Base-by-base conservation (phyloP, 108 stramenopile species). In the Conticribra weissflogii region DNA sequence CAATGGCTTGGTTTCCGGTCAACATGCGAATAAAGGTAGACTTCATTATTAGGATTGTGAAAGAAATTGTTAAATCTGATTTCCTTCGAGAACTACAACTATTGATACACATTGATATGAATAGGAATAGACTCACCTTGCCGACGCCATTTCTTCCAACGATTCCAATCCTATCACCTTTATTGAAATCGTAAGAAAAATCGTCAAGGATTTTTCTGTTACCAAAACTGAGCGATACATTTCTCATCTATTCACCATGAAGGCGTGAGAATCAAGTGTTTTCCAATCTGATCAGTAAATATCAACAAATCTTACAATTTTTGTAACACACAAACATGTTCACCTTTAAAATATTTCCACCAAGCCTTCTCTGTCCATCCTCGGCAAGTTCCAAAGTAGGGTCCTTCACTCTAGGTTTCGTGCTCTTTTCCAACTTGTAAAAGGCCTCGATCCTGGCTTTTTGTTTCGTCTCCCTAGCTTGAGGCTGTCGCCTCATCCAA, bases 401-500 rank as follows among this genome's bases (percentile, higher is more conserved):
- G 63, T 91, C 92, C 16, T 64, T 74, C 15, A 85, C 85, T 41
- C 84, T 56, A 15, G 92, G 92, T 54, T 91, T 91, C 24, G 88
- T 89, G 0, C 88, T 81, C 67, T 81, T 76, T 68, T 94, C 84
- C 15, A 94, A 68, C 59, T 89, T 89, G 77, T 94, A 89, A 65
- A 91, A 94, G 28, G 89, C 88, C 29, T 94, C 89, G 15, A 69
- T 44, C 29, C 73, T 74, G 14, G 78, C 81, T 19, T 75, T 74
- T 30, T 79, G 78, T 32, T 83, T 83, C 31, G 72, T 83, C 41
- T 81, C 52, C 36, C 83, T 62, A 1, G 58, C 81, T 44, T 86
- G 87, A 16, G 94, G 94, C 71, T 95, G 94, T 22, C 86, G 71
- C 57, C 94, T 78, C 91, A 95, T 95, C 94, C 94, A 95, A 25